phyloP scores from a whole-genome alignment of 2,329 filamentous ascomycete genomes.

The Penicillium sp. region DNA sequence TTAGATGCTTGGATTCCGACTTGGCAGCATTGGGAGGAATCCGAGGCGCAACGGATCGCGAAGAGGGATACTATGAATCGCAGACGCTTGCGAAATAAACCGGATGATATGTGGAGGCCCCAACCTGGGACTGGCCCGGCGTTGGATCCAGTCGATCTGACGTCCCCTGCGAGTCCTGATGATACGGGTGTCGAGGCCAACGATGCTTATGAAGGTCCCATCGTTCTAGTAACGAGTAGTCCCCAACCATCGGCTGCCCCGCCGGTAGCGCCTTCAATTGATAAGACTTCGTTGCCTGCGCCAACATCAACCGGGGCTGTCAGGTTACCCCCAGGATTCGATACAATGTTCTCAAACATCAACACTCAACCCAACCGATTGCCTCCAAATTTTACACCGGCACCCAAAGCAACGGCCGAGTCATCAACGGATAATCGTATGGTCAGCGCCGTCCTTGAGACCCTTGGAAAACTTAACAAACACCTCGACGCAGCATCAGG shows the following conservation, averaged over 20 bases:
- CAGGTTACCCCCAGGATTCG: slow-evolving; percentile 43
- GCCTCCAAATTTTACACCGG: slow-evolving; percentile 6
- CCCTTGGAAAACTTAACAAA: slow-evolving; percentile 43
- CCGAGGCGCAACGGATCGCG: slow-evolving; percentile 43
- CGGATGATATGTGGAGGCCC: slow-evolving; percentile 23
- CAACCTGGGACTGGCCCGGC: slow-evolving; percentile 8
- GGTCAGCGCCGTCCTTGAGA: slow-evolving; percentile 42
- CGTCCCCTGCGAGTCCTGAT: slow-evolving; percentile 14
- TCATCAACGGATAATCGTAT: slow-evolving; percentile 30
- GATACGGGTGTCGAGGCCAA: slow-evolving; percentile 1
- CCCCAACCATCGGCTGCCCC: slow-evolving; percentile 12
- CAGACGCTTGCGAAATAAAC: slow-evolving; percentile 28
- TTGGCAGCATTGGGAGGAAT: slow-evolving; percentile 45
- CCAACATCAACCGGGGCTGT: slow-evolving; percentile 13
- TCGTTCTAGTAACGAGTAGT: slow-evolving; percentile 2
- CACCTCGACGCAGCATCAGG: slow-evolving; percentile 37
- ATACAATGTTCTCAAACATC: slow-evolving; percentile 42
- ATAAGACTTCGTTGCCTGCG: slow-evolving; percentile 11
- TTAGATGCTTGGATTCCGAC: slow-evolving; percentile 48
- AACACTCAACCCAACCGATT: slow-evolving; percentile 3
- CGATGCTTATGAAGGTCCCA: slow-evolving; percentile 7
- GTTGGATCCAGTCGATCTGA: background rate
- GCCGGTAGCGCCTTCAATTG: slow-evolving; percentile 10
- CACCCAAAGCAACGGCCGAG: slow-evolving; percentile 18
- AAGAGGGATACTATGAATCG: slow-evolving; percentile 38